A percentile compares a stretch with the other conserved stretches of the same genome.
phyloP scores from a whole-genome alignment of 805 yeast genomes.

The Metschnikowia lochheadii region DNA sequence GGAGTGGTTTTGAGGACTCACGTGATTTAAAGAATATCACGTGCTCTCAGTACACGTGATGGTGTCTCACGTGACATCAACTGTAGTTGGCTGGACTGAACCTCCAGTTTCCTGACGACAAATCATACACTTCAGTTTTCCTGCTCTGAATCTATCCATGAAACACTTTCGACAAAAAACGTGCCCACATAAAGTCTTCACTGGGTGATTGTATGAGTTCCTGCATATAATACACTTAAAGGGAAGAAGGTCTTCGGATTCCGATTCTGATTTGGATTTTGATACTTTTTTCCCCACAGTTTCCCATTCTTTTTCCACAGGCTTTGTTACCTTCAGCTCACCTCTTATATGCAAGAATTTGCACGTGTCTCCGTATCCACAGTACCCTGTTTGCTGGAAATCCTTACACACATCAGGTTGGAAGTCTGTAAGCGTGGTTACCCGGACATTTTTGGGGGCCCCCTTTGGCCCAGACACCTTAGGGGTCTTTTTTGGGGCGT shows the following conservation, averaged over 20 bases:
- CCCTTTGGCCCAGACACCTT: slow-evolving; percentile 23
- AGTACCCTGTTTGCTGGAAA: slow-evolving; percentile 83
- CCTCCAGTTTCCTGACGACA: slow-evolving; percentile 64
- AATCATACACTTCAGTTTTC: slow-evolving; percentile 45
- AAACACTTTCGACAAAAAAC: slow-evolving; percentile 63
- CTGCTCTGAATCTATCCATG: slow-evolving; percentile 39
- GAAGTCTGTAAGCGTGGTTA: slow-evolving; percentile 74
- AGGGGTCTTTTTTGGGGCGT: background rate
- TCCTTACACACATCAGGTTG: slow-evolving; percentile 96
- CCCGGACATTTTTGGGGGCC: slow-evolving; percentile 42
- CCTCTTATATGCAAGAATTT: slow-evolving; percentile 90
- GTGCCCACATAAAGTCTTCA: slow-evolving; percentile 60
- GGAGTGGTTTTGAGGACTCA: no score
- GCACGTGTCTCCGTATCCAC: slow-evolving; percentile 97
- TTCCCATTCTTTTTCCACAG: slow-evolving; percentile 69
- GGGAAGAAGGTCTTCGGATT: slow-evolving; percentile 30
- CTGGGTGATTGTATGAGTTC: slow-evolving; percentile 49
- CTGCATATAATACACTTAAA: slow-evolving; percentile 63
- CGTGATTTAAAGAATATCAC: background rate
- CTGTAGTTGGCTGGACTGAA: slow-evolving; percentile 46
- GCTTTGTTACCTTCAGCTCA: slow-evolving; percentile 70
- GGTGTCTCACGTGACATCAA: background rate
- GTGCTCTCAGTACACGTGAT: background rate
- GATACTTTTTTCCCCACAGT: slow-evolving; percentile 20
- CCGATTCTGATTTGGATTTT: background rate